Evolutionary conservation across 805 yeast species (phyloP), one percentile per base, ranked within the genome.

Genomic region (Ogataea dorogensis): DNA sequence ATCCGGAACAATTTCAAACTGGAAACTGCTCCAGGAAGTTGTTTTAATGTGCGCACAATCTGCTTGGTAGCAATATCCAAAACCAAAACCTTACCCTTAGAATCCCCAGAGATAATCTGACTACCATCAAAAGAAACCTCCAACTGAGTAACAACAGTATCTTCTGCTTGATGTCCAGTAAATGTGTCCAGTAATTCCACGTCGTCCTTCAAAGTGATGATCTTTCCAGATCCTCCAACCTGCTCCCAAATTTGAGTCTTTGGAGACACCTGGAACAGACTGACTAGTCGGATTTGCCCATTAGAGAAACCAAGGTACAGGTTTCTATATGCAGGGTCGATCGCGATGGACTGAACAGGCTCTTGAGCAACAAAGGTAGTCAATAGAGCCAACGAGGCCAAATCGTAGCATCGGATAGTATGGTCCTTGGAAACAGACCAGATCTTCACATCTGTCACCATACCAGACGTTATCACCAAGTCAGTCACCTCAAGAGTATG

Each of bases 261-360:
- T 9, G 63, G 54, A 16, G 71, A 67, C 0, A 47, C 34, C 18
- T 45, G 43, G 24, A 70, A 79, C 31, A 85, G 58, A 7, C 79
- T 74, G 5, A 85, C 68, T 23, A 65, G 56, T 43, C 81, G 67
- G 26, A 86, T 71, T 10, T 62, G 50, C 9, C 96, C 96, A 42
- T 76, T 70, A 2, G 61, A 50, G 11, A 82, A 60, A 1, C 96
- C 97, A 6, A 73, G 75, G 54, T 83, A 91, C 1, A 85, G 40
- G 2, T 78, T 70, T 49, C 98, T 68, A 50, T 79, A 86, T 0
- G 89, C 86, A 1, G 94, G 87, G 58, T 91, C 98, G 5, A 75
- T 63, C 0, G 77, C 70, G 5, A 91, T 37, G 13, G 81, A 63
- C 17, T 71, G 70, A 8, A 86, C 71, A 0, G 82, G 71, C 13